Evolutionary conservation across 768 basidiomycete genomes (phyloP).

Genomic region (Suillus spraguei): DNA sequence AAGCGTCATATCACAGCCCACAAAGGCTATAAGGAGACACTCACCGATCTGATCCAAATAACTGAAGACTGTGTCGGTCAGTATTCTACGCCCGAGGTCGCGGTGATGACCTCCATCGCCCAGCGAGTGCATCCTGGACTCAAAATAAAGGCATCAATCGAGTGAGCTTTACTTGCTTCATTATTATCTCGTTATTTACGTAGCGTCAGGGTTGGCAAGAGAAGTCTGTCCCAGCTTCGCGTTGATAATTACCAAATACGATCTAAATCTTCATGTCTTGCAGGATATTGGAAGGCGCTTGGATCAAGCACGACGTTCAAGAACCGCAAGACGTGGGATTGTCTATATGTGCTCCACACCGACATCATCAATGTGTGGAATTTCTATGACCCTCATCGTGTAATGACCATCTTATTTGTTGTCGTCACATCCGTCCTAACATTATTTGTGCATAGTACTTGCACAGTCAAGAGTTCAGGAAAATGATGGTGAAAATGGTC

Average conservation of each 20-base stretch:
- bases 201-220: neutral
- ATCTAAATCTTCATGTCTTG: neutral
- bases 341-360: conserved; percentile 19
- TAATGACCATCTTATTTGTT: conserved; percentile 5
- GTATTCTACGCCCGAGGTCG: no score
- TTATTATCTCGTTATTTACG: neutral
- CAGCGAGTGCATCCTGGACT: conserved; percentile 3
- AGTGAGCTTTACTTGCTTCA: neutral
- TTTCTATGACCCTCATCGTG: conserved; percentile 11
- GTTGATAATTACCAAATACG: neutral
- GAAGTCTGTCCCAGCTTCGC: conserved; percentile 10
- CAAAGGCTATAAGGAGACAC: no score
- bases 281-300: conserved; percentile 23
- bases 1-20: neutral
- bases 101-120: no score
- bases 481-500: conserved; percentile 5
- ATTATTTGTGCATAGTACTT: neutral
- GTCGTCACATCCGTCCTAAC: neutral
- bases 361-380: conserved; percentile 24
- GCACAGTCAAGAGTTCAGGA: conserved; percentile 11
- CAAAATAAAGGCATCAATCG: conserved; percentile 3
- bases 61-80: no score
- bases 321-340: neutral
- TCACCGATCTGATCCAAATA: no score
- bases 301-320: conserved; percentile 15